These are phyloP conservation scores for Pontederia crassipes DNA, from an alignment of 176 grass and related monocot genomes.

Conservation along the genomic window DNA sequence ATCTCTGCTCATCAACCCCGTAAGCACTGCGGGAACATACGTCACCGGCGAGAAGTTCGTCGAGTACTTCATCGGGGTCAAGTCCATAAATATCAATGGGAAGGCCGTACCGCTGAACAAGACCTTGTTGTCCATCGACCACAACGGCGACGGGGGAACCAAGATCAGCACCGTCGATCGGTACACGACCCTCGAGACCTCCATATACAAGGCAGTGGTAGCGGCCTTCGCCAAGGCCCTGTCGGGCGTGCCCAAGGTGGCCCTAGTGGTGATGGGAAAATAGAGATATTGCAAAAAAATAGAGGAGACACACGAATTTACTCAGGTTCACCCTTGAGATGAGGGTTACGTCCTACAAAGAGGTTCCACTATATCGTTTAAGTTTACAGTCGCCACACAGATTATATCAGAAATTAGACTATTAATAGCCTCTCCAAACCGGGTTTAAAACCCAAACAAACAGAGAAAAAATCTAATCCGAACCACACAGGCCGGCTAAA, in stretches of 20 bases:
- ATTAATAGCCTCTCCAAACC: too few relatives aligned
- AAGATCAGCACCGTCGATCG: slow-evolving; percentile 60
- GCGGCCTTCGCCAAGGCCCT: slow-evolving; percentile 31
- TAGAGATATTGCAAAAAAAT: too few relatives aligned
- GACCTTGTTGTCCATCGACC: slow-evolving; percentile 44
- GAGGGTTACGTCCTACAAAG: too few relatives aligned
- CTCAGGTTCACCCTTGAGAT: too few relatives aligned
- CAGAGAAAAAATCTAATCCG: too few relatives aligned
- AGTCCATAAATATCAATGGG: slow-evolving; percentile 40
- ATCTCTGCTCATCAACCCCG: slow-evolving; percentile 56
- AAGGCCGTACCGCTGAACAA: slow-evolving; percentile 41
- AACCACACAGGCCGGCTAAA: too few relatives aligned
- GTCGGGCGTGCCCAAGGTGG: slow-evolving; percentile 26
- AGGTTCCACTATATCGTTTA: too few relatives aligned
- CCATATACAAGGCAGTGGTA: slow-evolving; percentile 49
- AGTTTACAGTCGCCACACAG: too few relatives aligned
- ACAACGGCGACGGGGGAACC: slow-evolving; percentile 41
- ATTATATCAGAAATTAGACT: too few relatives aligned
- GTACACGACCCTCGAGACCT: slow-evolving; percentile 55
- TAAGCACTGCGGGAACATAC: slow-evolving; percentile 53
- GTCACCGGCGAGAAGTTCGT: slow-evolving; percentile 35
- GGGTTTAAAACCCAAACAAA: too few relatives aligned
- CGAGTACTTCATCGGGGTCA: slow-evolving; percentile 73
- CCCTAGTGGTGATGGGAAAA: too few relatives aligned
- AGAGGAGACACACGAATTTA: too few relatives aligned